Conservation (phyloP, 202 grass and related monocot genomes). For the Miscanthus sacchariflorus region DNA sequence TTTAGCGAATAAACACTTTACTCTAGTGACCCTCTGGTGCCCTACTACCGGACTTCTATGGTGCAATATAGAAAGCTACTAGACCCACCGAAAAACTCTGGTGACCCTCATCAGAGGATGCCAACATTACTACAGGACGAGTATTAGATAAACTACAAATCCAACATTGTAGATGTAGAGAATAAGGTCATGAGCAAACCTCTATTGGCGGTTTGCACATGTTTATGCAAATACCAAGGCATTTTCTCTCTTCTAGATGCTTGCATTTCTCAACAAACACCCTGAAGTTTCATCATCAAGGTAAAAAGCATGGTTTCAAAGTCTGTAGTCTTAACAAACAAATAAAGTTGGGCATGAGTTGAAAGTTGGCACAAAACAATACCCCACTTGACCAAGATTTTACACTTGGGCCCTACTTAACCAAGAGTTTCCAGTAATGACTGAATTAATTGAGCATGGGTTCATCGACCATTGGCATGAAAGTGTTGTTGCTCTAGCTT, state of each 20-base stretch:
- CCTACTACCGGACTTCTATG: too few relatives aligned
- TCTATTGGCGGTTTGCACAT: constrained; percentile 93
- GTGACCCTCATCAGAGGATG: too few relatives aligned
- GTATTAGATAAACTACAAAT: not conserved
- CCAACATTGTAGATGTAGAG: not conserved
- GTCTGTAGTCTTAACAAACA: not conserved
- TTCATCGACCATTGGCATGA: constrained; percentile 96
- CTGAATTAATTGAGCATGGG: constrained; percentile 69
- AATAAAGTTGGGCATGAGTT: not conserved
- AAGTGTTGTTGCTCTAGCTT: constrained; percentile 85
- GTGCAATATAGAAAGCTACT: too few relatives aligned
- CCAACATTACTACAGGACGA: too few relatives aligned
- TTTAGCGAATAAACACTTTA: too few relatives aligned
- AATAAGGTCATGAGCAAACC: constrained; percentile 42
- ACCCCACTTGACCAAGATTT: constrained; percentile 77
- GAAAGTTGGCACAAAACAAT: constrained; percentile 39
- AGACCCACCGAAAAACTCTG: too few relatives aligned
- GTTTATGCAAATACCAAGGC: constrained; percentile 86
- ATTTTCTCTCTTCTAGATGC: constrained; percentile 95
- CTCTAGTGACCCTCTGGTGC: too few relatives aligned
- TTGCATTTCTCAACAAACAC: constrained; percentile 83
- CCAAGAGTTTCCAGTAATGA: constrained; percentile 37
- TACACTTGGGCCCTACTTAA: constrained; percentile 36
- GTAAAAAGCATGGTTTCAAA: not conserved
- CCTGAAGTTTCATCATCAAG: constrained; percentile 41